Conservation (phyloP, 164 flowering plant genomes). For the Magnolia changhungtana region DNA sequence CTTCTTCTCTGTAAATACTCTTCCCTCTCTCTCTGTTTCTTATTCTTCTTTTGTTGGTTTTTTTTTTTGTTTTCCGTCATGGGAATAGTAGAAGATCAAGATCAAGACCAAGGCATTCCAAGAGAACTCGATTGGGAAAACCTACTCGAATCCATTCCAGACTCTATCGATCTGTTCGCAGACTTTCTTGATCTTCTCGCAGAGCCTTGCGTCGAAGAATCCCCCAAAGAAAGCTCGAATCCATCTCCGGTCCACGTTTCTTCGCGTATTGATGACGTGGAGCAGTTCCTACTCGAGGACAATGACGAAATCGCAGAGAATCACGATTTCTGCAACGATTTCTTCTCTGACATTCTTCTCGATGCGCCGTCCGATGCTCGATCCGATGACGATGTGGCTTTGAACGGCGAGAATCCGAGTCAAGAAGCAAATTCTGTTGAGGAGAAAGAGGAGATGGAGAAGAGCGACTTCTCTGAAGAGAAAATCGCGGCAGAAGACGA, state of each 20-base stretch:
- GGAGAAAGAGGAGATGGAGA: constrained; percentile 16
- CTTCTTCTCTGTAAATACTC: neutral
- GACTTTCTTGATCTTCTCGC: neutral
- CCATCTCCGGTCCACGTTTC: constrained; percentile 16
- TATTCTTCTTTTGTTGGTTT: neutral
- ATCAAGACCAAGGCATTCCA: neutral
- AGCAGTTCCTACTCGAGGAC: constrained; percentile 40
- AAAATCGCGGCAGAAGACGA: constrained; percentile 13
- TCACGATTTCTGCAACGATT: constrained; percentile 14
- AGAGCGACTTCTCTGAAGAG: constrained; percentile 9
- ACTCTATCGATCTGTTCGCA: neutral
- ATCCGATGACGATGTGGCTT: constrained; percentile 9
- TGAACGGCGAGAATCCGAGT: constrained; percentile 9
- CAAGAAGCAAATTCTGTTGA: constrained; percentile 20
- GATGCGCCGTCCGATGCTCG: constrained; percentile 19
- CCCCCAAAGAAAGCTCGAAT: neutral
- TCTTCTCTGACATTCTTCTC: constrained; percentile 33
- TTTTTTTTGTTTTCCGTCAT: neutral
- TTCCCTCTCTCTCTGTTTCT: neutral
- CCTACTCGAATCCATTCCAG: constrained; percentile 4
- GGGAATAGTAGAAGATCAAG: constrained; percentile 3
- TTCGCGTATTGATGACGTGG: constrained; percentile 36
- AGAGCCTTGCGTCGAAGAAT: neutral
- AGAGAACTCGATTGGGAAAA: constrained; percentile 10
- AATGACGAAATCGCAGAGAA: neutral